A percentile compares a stretch with the other conserved stretches of the same genome.
These are phyloP conservation scores for Verbascum thapsus DNA, from an alignment of 257 asterid species.

Conservation along the genomic window DNA sequence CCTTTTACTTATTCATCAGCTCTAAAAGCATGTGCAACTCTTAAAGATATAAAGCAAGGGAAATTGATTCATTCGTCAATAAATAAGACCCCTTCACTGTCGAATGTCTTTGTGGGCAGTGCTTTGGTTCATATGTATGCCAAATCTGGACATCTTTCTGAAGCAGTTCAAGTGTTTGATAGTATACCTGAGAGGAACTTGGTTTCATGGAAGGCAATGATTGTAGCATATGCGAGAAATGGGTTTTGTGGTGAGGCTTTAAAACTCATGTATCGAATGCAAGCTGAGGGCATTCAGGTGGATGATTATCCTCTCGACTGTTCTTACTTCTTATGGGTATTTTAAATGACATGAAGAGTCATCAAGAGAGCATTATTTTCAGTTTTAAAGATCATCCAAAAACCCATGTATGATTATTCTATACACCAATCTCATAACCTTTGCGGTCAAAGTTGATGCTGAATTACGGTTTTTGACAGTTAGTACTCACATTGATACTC, in stretches of 20 bases:
- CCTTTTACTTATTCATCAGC: no score
- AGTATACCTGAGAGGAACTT: no score
- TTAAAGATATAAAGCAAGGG: conserved; percentile 65
- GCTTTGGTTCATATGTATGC: no score
- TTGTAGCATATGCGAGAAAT: no score
- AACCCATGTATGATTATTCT: not conserved
- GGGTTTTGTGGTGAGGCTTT: conserved; percentile 64
- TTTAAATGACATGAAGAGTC: conserved; percentile 38
- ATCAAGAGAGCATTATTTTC: conserved; percentile 26
- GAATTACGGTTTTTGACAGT: no score
- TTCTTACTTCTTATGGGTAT: conserved; percentile 55
- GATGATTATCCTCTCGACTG: conserved; percentile 48
- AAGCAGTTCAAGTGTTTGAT: no score
- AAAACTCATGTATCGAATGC: conserved; percentile 56
- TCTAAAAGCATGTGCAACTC: conserved; percentile 80
- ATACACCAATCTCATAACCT: not conserved
- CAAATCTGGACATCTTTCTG: no score
- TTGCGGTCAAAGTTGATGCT: no score
- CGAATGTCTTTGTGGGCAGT: conserved; percentile 82
- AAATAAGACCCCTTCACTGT: conserved; percentile 59
- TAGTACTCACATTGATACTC: no score
- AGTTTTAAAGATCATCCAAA: conserved; percentile 14
- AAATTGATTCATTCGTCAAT: conserved; percentile 72
- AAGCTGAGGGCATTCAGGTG: conserved; percentile 52
- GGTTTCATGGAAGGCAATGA: no score